Percentiles rank a stretch among this genome's conserved stretches.
phyloP scores from a whole-genome alignment of 305 asterid genomes.

The Fraxinus nigra region DNA sequence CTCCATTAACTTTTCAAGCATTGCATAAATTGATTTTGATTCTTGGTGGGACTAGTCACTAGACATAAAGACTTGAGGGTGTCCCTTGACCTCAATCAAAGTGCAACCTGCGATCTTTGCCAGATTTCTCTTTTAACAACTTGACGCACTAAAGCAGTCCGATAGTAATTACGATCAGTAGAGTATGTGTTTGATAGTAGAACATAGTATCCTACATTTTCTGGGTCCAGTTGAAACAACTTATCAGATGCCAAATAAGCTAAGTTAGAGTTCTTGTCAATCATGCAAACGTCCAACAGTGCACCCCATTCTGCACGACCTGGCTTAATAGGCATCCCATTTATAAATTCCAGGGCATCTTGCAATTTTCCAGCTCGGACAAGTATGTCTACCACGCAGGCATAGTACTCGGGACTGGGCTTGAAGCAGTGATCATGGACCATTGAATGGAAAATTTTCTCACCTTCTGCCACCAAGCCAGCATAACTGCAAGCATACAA shows the following conservation, averaged over 20 bases:
- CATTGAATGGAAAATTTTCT: constrained; percentile 56
- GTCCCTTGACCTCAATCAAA: constrained; percentile 69
- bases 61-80: constrained; percentile 61
- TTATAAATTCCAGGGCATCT: constrained; percentile 57
- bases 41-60: constrained; percentile 63
- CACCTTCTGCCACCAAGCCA: constrained; percentile 78
- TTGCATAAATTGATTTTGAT: constrained; percentile 39
- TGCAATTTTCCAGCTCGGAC: constrained; percentile 75
- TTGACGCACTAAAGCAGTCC: constrained; percentile 68
- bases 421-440: constrained; percentile 45
- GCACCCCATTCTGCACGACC: constrained; percentile 88
- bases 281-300: constrained; percentile 75
- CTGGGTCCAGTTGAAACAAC: constrained; percentile 64
- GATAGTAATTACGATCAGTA: constrained; percentile 49
- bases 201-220: constrained; percentile 67
- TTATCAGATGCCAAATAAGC: constrained; percentile 66
- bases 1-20: constrained; percentile 63
- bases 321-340: constrained; percentile 56
- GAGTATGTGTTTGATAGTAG: constrained; percentile 74
- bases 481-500: constrained; percentile 85
- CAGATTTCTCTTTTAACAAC: constrained; percentile 52
- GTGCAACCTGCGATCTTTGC: constrained; percentile 77
- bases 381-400: constrained; percentile 82
- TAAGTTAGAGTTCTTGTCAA: constrained; percentile 58
- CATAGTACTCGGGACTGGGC: constrained; percentile 70